Evolutionary conservation across 176 grass and related monocot species (phyloP).

Genomic region (Calamus simplicifolius): DNA sequence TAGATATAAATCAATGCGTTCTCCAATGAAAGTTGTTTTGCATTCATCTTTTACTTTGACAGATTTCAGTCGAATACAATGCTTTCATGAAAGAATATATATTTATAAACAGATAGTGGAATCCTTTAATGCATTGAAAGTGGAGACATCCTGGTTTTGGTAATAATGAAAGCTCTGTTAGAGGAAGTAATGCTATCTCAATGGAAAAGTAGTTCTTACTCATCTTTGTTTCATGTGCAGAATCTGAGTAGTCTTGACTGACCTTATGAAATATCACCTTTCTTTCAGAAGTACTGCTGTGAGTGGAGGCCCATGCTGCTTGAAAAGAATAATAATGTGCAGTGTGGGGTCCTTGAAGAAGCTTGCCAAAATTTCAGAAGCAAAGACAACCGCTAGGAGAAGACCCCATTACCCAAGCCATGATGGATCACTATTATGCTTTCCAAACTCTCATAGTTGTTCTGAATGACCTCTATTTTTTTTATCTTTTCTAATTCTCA

Average conservation of each 20-base stretch:
- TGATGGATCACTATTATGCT: background rate
- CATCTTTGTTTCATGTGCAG: slow-evolving; percentile 2
- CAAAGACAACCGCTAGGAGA: background rate
- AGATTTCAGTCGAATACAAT: too few species aligned
- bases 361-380: background rate
- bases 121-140: too few species aligned
- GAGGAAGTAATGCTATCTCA: too few species aligned
- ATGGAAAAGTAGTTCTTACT: background rate
- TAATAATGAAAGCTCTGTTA: too few species aligned
- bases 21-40: too few species aligned
- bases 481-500: too few species aligned
- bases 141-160: too few species aligned
- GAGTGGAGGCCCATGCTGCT: background rate
- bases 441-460: background rate
- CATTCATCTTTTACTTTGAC: too few species aligned
- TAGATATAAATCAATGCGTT: too few species aligned
- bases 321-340: slow-evolving; percentile 1
- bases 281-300: background rate
- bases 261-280: background rate
- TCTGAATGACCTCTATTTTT: too few species aligned
- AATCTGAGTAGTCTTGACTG: background rate
- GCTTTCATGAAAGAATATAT: too few species aligned
- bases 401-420: background rate
- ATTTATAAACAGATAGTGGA: too few species aligned
- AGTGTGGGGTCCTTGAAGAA: background rate